A percentile compares a stretch with the other conserved stretches of the same genome.
Conservation (phyloP, 179 eudicot genomes). For the Spinacia oleracea region DNA sequence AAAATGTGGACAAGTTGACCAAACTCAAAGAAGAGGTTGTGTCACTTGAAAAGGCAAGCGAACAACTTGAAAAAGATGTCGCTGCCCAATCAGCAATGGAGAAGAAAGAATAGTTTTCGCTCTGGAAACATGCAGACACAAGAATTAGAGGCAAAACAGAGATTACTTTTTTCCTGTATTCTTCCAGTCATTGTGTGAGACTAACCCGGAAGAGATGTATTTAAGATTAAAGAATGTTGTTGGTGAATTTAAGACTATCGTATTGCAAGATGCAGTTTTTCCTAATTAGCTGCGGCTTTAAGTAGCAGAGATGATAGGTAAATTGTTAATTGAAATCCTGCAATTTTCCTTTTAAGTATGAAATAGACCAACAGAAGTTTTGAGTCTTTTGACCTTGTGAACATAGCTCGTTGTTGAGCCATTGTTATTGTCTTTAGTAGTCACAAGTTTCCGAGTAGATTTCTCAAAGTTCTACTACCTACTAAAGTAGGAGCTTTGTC, state of each 20-base stretch:
- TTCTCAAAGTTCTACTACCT: too few species aligned
- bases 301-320: too few species aligned
- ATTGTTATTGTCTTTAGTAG: too few species aligned
- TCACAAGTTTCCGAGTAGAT: too few species aligned
- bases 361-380: too few species aligned
- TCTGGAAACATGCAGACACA: background rate
- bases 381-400: too few species aligned
- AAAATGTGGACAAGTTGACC: constrained; percentile 53
- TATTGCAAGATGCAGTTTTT: background rate
- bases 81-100: constrained; percentile 21
- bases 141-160: background rate
- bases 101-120: background rate
- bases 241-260: background rate
- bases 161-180: background rate
- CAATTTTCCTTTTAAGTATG: too few species aligned
- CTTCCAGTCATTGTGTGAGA: background rate
- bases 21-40: constrained; percentile 54
- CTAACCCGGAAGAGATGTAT: background rate
- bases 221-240: background rate
- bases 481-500: too few species aligned
- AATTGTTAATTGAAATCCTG: too few species aligned
- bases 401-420: too few species aligned
- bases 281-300: too few species aligned
- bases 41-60: constrained; percentile 46
- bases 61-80: constrained; percentile 45